Percentiles rank a stretch among this genome's conserved stretches.
Evolutionary conservation across 2,329 filamentous ascomycete species (phyloP).

Genomic region (Beauveria australis): DNA sequence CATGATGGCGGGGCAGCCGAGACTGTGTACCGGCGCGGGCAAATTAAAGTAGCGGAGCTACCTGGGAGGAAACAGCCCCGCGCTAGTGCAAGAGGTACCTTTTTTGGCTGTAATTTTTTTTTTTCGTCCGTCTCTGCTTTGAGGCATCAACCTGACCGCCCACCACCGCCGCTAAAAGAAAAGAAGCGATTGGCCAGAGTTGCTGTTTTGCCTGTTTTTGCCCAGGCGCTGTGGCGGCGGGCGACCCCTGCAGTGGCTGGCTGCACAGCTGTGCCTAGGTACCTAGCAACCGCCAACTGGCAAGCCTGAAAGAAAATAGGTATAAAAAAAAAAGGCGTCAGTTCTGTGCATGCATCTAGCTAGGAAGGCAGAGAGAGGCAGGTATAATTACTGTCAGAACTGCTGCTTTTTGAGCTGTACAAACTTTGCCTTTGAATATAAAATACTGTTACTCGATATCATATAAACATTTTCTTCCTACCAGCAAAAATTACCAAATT

Average conservation of each 20-base stretch:
- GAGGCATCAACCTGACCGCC: neutral
- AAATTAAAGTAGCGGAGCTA: neutral
- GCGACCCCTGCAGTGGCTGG: neutral
- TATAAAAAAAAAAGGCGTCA: neutral
- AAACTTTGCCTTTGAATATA: neutral
- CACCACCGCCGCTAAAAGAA: neutral
- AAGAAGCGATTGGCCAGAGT: neutral
- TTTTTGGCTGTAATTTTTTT: neutral
- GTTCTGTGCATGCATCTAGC: neutral
- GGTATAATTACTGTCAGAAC: neutral
- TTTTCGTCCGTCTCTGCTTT: neutral
- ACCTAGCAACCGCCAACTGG: neutral
- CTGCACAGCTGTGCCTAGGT: neutral
- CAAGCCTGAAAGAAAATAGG: neutral
- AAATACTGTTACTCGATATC: neutral
- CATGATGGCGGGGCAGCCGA: slow-evolving; percentile 8
- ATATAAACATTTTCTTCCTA: neutral
- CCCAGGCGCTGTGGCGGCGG: neutral
- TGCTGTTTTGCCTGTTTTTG: neutral
- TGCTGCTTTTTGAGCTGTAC: neutral
- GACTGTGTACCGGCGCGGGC: neutral
- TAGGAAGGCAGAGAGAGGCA: too few species aligned
- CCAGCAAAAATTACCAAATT: neutral
- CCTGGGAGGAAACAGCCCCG: neutral
- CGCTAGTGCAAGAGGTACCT: neutral